Base-by-base conservation (phyloP, 2,329 filamentous ascomycete species). In the Pestalotiopsis sp. region DNA sequence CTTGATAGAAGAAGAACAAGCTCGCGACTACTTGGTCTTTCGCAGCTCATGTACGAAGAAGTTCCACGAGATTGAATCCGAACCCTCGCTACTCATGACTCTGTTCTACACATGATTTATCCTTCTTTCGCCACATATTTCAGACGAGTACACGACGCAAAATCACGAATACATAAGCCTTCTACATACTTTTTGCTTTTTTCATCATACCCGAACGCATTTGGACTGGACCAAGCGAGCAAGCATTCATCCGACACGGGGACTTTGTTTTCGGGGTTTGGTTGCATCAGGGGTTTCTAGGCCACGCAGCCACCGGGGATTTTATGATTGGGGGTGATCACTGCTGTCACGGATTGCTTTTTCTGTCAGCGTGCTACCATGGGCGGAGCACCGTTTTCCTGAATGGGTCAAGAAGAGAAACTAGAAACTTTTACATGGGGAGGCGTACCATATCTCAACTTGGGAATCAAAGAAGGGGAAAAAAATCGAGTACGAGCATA, bases 1-100 rank as follows among this genome's bases (percentile, higher is more conserved):
- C 65, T 65, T 65, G 68, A 71, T 12, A 17, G n/a, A 5, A 62
- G 31, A 36, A 36, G 9, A 7, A 36, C 7, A 36, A 36, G 31
- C 31, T 36, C 6, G 31, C 31, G 31, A 5, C 31, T 36, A 36
- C 31, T 36, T 36, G 31, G 7, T 36, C 31, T 36, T 36, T 1
- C 2, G 31, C 31, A 36, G 31, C 31, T 36, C 31, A 36, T 36
- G 31, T 36, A 36, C 31, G 31, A 52, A 17, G n/a, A 52, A 17
- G 45, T 52, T 20, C 20, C 20, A n/a, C 45, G 17, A 52, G 45
- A 52, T 52, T n/a, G 20, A n/a, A 23, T 9, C 20, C 17, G 20
- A n/a, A 52, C 20, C 17, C 9, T 52, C 45, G 45, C 45, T n/a
- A 52, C 45, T 52, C 45, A 52, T 52, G 17, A 36, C 31, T 36